Base-by-base conservation (phyloP, 2,329 filamentous ascomycete genomes). In the Thelonectria rubi region DNA sequence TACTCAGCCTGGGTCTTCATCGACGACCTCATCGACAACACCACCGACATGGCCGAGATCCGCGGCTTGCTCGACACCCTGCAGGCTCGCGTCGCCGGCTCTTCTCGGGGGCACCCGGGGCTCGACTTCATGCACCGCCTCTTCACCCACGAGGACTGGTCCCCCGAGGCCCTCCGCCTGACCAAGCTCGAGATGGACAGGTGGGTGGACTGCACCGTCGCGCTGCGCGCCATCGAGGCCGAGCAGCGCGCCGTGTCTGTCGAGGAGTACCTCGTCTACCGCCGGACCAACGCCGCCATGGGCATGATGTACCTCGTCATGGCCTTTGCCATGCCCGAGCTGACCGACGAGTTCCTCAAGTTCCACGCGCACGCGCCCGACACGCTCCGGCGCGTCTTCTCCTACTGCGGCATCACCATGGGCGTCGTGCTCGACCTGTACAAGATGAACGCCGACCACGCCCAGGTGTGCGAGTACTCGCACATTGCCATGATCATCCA, bases 381-480 rank as follows among this genome's bases (percentile, higher is more conserved):
- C 9, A 15, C 20, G n/a, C 18, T 46, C 5, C 18, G 20, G 5
- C 42, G 42, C 9, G 10, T 24, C 18, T 46, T 46, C 10, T 14
- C n/a, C 20, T 46, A 46, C 42, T 46, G 42, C 17, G 42, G 42
- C 17, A 46, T 46, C 20, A 46, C 18, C 14, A 24, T 46, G 42
- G 42, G 42, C 42, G 24, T 46, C 24, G 42, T 46, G 42, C 42
- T 46, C 14, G 42, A 46, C 20, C 12, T 46, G n/a, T 46, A 46
- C 42, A 46, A 46, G 17, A 17, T 46, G n/a, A 46, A 46, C 42
- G 42, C 42, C n/a, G 42, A 46, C 42, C 42, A 46, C 18, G 42
- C 42, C 20, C 42, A 46, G 14, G 42, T 46, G 6, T 46, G 42
- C 20, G 42, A 46, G 18, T 46, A 46, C 20, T 21, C 20, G 42